Evolutionary conservation across 495 filamentous ascomycete species (phyloP).

Genomic region (Aspergillus mulundensis): DNA sequence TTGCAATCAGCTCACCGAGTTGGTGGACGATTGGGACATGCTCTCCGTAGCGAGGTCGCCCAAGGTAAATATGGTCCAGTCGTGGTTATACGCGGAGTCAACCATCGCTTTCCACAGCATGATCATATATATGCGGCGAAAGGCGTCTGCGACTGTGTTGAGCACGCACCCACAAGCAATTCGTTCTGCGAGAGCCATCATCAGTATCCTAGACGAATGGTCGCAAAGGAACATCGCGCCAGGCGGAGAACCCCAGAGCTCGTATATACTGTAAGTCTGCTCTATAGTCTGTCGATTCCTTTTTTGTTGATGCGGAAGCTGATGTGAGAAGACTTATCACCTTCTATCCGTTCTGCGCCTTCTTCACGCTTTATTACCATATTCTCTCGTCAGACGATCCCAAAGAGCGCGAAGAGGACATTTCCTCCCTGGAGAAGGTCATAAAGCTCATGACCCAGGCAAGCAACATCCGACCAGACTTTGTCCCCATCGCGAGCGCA

Average conservation of each 20-base stretch:
- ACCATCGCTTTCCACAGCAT: conserved; percentile 1
- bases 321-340: neutral
- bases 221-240: neutral
- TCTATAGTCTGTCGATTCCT: too few relatives aligned
- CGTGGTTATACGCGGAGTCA: neutral
- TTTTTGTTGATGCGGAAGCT: too few relatives aligned
- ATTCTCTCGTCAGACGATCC: neutral
- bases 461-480: neutral
- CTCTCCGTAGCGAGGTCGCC: neutral
- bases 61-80: neutral
- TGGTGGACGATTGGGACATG: conserved; percentile 5
- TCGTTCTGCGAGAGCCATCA: neutral
- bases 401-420: conserved; percentile 1
- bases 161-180: conserved; percentile 3
- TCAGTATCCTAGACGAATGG: neutral
- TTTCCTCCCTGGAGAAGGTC: neutral
- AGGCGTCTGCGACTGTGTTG: neutral
- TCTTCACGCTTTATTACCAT: conserved; percentile 11
- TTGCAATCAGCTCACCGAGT: neutral
- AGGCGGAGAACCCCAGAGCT: neutral
- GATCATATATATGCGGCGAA: conserved; percentile 4
- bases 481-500: neutral
- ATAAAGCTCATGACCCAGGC: neutral
- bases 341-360: conserved; percentile 12
- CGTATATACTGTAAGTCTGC: neutral